Evolutionary conservation across 441 rosid species (phyloP), one percentile per base, ranked within the genome.

Genomic region (Eutrema salsugineum): DNA sequence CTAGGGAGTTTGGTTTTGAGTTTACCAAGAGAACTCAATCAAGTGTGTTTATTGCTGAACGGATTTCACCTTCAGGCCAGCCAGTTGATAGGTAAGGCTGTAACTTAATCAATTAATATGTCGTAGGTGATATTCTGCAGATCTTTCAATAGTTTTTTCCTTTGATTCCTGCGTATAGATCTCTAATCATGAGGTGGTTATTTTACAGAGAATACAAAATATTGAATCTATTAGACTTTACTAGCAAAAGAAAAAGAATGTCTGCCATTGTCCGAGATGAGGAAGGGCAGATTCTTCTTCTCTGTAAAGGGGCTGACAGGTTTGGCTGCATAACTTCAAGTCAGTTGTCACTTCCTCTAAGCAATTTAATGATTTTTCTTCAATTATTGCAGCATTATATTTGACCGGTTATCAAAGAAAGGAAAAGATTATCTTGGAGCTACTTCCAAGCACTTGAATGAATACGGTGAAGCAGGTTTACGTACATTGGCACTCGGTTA

Each of bases 251-350:
- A 42, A 91, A 88, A 79, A 81, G 97, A 79, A 91, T 91, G 97
- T 88, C 97, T 1, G 97, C 87, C 54, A 83, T 91, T 48, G 83
- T 91, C 40, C 79, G 71, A 24, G 73, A 83, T 44, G 86, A 83
- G 77, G 91, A 86, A 39, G 90, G 91, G 19, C 78, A 84, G 68
- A 83, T 87, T 38, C 66, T 87, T 70, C 87, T 85, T 33, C 83
- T 91, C n/a, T 87, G 92, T 86, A 91, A 91, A 78, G 97, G 97
- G 5, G 97, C 97, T 35, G 94, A 91, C 78, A 91, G 92, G 97
- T 88, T 65, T 46, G 63, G 40, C 53, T 19, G 15, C 66, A 28
- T 9, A 51, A 14, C 49, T 47, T 60, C 30, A 44, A 55, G 63
- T 65, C 44, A 14, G 62, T 63, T 36, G 17, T 57, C 40, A 57